Percentiles rank a stretch among this genome's conserved stretches.
phyloP scores from a whole-genome alignment of 257 asterid species.

The Solanum sejunctum region DNA sequence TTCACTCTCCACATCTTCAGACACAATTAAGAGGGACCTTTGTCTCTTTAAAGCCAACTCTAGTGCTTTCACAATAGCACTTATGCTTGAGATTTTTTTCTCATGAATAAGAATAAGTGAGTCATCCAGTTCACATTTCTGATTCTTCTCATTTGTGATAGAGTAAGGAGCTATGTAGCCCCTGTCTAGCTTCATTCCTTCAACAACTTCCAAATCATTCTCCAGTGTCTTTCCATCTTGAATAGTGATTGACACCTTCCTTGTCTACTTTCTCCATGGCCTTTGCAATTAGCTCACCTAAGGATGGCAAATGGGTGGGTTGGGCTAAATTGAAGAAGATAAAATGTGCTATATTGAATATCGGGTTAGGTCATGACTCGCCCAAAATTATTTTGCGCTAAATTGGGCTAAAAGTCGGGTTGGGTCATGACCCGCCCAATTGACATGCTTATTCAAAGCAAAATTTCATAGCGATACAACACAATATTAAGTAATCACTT shows the following conservation, averaged over 20 bases:
- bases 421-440: too few relatives aligned
- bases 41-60: constrained; percentile 46
- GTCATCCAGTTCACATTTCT: constrained; percentile 52
- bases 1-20: constrained; percentile 49
- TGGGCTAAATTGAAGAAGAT: too few relatives aligned
- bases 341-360: too few relatives aligned
- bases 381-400: too few relatives aligned
- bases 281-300: constrained; percentile 54
- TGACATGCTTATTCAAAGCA: too few relatives aligned
- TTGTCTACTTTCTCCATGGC: constrained; percentile 64
- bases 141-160: constrained; percentile 39
- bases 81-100: constrained; percentile 39
- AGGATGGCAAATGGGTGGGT: too few relatives aligned
- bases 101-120: constrained; percentile 42
- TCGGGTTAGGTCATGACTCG: too few relatives aligned
- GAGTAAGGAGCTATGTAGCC: constrained; percentile 54
- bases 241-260: constrained; percentile 57
- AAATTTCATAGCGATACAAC: too few relatives aligned
- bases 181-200: constrained; percentile 53
- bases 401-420: too few relatives aligned
- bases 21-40: constrained; percentile 39
- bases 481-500: too few relatives aligned
- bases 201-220: constrained; percentile 51
- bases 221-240: constrained; percentile 43
- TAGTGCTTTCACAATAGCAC: constrained; percentile 26